These are phyloP conservation scores for Arthrobotrys sinensis DNA, from an alignment of 2,329 filamentous ascomycete genomes.

Conservation along the genomic window DNA sequence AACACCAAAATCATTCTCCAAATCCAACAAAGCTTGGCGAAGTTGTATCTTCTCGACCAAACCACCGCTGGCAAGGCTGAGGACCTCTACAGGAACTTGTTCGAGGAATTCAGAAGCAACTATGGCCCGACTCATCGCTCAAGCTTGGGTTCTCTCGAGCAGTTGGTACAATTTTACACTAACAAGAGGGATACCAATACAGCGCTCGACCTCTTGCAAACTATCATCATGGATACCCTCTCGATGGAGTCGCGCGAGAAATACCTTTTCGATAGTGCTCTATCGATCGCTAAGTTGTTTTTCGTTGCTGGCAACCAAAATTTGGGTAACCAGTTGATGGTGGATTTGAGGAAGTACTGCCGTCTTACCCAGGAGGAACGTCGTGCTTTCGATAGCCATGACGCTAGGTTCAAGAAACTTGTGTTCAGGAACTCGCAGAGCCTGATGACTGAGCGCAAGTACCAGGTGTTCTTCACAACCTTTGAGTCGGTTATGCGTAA, in stretches of 20 bases:
- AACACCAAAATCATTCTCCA: slow-evolving; percentile 38
- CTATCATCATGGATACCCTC: slow-evolving; percentile 27
- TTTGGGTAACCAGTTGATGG: slow-evolving; percentile 23
- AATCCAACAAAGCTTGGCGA: slow-evolving; percentile 53
- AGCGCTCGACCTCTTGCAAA: slow-evolving; percentile 20
- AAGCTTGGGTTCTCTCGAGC: slow-evolving; percentile 30
- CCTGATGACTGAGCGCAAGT: slow-evolving; percentile 46
- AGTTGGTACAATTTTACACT: slow-evolving; percentile 34
- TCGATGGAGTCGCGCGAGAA: slow-evolving; percentile 33
- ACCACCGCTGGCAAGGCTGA: slow-evolving; percentile 38
- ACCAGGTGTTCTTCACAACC: slow-evolving; percentile 53
- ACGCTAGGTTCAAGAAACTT: slow-evolving; percentile 37
- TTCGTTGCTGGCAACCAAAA: slow-evolving; percentile 11
- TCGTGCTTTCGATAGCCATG: slow-evolving; percentile 21
- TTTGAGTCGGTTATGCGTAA: slow-evolving; percentile 32
- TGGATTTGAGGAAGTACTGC: slow-evolving; percentile 36
- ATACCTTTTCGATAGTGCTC: slow-evolving; percentile 28
- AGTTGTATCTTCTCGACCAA: slow-evolving; percentile 45
- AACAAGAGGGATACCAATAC: slow-evolving; percentile 19
- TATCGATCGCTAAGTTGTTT: slow-evolving; percentile 42
- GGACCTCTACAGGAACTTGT: slow-evolving; percentile 40
- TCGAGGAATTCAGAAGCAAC: slow-evolving; percentile 42
- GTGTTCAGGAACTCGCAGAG: slow-evolving; percentile 40
- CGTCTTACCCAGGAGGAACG: slow-evolving; percentile 37
- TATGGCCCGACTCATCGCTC: slow-evolving; percentile 29